These are phyloP conservation scores for Trichomonas vaginalis DNA, from an alignment of 208 protist genomes.

Conservation along the genomic window DNA sequence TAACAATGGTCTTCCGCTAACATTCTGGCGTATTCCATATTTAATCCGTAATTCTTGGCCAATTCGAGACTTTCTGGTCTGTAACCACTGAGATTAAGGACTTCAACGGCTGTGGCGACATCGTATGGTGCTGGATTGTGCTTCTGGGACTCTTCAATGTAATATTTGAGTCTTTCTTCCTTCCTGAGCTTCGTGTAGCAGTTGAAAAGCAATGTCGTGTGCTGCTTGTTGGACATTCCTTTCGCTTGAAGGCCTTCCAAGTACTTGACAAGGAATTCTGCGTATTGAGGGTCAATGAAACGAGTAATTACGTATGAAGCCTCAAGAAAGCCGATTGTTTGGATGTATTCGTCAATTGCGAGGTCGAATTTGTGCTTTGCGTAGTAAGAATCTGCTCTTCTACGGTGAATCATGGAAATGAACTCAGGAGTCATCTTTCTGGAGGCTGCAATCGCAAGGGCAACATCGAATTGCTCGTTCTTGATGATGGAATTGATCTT, in stretches of 20 bases:
- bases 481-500: background rate
- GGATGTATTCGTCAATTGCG: background rate
- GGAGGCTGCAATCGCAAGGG: background rate
- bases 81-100: background rate
- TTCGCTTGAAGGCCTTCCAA: background rate
- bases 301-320: background rate
- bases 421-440: background rate
- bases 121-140: background rate
- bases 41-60: background rate
- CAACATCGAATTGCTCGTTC: background rate
- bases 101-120: background rate
- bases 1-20: background rate
- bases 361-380: background rate
- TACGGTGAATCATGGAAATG: background rate
- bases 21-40: background rate
- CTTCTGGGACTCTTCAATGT: background rate
- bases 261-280: background rate
- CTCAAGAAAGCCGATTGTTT: background rate
- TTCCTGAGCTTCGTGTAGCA: slow-evolving; percentile 16
- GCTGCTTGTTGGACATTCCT: background rate
- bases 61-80: background rate
- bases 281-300: background rate
- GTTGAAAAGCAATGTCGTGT: background rate
- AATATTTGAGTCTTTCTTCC: background rate
- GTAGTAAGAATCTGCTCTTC: background rate